These are phyloP conservation scores for Scenedesmus sp. DNA, from an alignment of 163 green algal genomes.

Conservation along the genomic window DNA sequence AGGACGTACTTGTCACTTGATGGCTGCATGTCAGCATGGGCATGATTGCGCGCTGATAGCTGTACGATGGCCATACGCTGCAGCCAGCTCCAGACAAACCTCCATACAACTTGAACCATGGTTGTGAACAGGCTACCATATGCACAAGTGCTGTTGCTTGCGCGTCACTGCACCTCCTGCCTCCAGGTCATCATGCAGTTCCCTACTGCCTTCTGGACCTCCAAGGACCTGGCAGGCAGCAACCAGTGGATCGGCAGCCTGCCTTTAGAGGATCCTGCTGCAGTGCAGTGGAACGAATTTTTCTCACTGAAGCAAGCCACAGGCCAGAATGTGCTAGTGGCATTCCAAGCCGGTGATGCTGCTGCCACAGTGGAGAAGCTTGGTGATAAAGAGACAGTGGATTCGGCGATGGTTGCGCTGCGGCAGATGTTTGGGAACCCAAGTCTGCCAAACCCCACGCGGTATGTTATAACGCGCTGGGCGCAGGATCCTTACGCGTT, in stretches of 20 bases:
- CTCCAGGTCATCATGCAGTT: constrained; percentile 29
- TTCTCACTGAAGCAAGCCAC: constrained; percentile 90
- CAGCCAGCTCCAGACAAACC: too few species aligned
- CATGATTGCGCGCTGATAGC: too few species aligned
- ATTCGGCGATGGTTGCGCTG: constrained; percentile 75
- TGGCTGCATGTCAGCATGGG: too few species aligned
- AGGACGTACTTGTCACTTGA: too few species aligned
- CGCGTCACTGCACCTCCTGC: neutral
- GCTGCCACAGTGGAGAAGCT: constrained; percentile 70
- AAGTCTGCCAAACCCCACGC: constrained; percentile 18
- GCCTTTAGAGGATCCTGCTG: neutral
- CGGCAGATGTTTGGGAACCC: constrained; percentile 35
- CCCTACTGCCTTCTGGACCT: constrained; percentile 13
- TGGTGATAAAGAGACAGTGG: constrained; percentile 57
- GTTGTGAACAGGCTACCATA: too few species aligned
- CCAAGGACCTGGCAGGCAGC: neutral
- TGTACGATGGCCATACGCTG: too few species aligned
- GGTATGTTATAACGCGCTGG: constrained; percentile 74
- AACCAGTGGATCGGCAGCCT: constrained; percentile 15
- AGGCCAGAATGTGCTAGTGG: constrained; percentile 71
- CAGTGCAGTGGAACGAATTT: constrained; percentile 70
- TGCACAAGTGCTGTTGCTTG: too few species aligned
- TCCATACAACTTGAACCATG: too few species aligned
- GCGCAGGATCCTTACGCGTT: constrained; percentile 72
- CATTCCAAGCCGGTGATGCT: constrained; percentile 78